phyloP scores from a whole-genome alignment of 1,284 basidiomycete species.

The Ustilago trichophora region DNA sequence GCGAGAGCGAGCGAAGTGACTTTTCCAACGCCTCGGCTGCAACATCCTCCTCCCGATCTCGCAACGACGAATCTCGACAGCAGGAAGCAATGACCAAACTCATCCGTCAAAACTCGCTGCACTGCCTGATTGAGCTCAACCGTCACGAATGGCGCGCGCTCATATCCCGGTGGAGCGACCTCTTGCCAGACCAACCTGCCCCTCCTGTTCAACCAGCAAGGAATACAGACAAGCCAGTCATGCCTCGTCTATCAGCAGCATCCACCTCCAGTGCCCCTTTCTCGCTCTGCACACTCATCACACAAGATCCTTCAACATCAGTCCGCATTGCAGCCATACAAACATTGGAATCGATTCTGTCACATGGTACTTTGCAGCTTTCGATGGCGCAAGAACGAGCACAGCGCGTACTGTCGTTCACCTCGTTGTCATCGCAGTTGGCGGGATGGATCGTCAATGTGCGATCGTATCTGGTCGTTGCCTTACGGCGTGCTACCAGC shows the following conservation, averaged over 20 bases:
- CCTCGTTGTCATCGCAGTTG: slow-evolving; percentile 37
- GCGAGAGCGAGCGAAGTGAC: slow-evolving; percentile 38
- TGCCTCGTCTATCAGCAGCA: slow-evolving; percentile 4
- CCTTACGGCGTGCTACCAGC: slow-evolving; percentile 12
- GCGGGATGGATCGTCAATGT: slow-evolving; percentile 35
- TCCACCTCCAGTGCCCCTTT: too few species aligned
- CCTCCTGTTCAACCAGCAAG: background rate
- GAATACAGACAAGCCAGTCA: too few species aligned
- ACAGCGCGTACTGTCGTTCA: slow-evolving; percentile 28
- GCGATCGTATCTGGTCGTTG: slow-evolving; percentile 20
- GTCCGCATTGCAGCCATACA: slow-evolving; percentile 27
- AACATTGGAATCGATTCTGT: slow-evolving; percentile 18
- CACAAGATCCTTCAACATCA: slow-evolving; percentile 13
- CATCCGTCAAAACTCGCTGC: slow-evolving; percentile 32
- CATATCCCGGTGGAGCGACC: slow-evolving; percentile 15
- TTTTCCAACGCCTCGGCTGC: slow-evolving; percentile 22
- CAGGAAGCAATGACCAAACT: slow-evolving; percentile 15
- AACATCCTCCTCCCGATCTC: background rate
- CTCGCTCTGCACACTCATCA: slow-evolving; percentile 32
- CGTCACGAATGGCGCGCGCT: slow-evolving; percentile 10
- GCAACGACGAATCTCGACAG: slow-evolving; percentile 25
- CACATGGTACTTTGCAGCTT: slow-evolving; percentile 20
- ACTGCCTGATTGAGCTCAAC: slow-evolving; percentile 34
- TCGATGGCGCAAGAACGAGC: slow-evolving; percentile 35
- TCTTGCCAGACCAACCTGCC: slow-evolving; percentile 23